phyloP scores from a whole-genome alignment of 2,329 filamentous ascomycete species.

The Calonectria henricotiae region DNA sequence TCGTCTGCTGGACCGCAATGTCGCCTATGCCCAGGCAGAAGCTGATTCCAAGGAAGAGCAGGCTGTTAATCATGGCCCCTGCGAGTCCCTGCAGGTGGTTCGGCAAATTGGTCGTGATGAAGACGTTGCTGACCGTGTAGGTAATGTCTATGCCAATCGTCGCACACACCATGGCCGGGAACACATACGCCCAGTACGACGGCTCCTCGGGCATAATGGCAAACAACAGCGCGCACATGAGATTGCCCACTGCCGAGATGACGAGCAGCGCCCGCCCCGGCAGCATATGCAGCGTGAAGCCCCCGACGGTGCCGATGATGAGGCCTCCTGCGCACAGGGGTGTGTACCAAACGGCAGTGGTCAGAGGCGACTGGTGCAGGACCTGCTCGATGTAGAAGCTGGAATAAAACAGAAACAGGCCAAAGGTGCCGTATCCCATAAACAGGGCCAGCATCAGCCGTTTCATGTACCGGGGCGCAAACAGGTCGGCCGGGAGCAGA shows the following conservation, averaged over 20 bases:
- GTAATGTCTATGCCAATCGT: slow-evolving; percentile 78
- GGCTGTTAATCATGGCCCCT: slow-evolving; percentile 75
- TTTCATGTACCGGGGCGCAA: slow-evolving; percentile 72
- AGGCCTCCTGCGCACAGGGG: slow-evolving; percentile 75
- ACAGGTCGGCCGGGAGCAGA: slow-evolving; percentile 75
- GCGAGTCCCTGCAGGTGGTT: slow-evolving; percentile 75
- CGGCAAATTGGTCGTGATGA: slow-evolving; percentile 76
- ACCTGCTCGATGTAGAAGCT: slow-evolving; percentile 75
- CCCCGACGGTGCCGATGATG: slow-evolving; percentile 69
- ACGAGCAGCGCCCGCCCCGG: slow-evolving; percentile 69
- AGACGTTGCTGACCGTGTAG: slow-evolving; percentile 78
- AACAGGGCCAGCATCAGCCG: slow-evolving; percentile 71
- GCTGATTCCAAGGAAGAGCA: slow-evolving; percentile 76
- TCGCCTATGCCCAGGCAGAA: slow-evolving; percentile 77
- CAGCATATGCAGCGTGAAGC: slow-evolving; percentile 71
- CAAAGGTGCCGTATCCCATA: slow-evolving; percentile 69
- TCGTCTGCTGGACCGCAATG: slow-evolving; percentile 64
- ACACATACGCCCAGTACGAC: slow-evolving; percentile 77
- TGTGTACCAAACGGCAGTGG: slow-evolving; percentile 72
- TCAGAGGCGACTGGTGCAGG: slow-evolving; percentile 68
- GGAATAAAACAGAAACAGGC: slow-evolving; percentile 75
- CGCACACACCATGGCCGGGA: slow-evolving; percentile 73
- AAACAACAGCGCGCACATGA: slow-evolving; percentile 70
- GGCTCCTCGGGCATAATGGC: slow-evolving; percentile 69
- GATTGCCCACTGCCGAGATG: slow-evolving; percentile 68